Conservation (phyloP, 1,284 basidiomycete species). For the Hymenochaete sp. region DNA sequence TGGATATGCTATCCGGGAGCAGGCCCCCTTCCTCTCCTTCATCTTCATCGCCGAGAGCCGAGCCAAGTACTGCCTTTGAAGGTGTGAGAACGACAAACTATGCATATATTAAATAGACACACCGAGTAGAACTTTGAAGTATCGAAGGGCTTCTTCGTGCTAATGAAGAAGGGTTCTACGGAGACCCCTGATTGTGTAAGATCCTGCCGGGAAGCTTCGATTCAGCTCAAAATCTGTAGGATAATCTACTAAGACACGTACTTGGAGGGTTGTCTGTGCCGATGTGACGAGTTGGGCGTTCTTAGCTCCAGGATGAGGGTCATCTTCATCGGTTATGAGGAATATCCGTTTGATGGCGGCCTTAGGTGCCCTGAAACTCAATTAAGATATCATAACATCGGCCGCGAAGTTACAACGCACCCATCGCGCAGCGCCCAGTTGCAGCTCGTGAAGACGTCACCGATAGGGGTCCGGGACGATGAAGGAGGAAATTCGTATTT, state of each 20-base stretch:
- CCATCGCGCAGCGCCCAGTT: constrained; percentile 83
- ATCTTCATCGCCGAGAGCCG: constrained; percentile 44
- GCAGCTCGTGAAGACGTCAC: constrained; percentile 80
- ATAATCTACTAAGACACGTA: constrained; percentile 34
- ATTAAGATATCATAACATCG: background rate
- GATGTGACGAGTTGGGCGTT: constrained; percentile 53
- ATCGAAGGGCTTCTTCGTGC: constrained; percentile 64
- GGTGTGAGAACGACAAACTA: constrained; percentile 1
- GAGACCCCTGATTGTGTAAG: constrained; percentile 72
- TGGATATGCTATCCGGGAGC: constrained; percentile 59
- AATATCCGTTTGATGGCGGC: constrained; percentile 87
- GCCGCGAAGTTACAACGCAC: constrained; percentile 36
- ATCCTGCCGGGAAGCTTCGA: constrained; percentile 47
- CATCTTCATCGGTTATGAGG: constrained; percentile 86
- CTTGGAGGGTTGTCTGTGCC: constrained; percentile 61
- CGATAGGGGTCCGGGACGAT: constrained; percentile 53
- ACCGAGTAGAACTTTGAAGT: constrained; percentile 81
- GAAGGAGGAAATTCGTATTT: constrained; percentile 53
- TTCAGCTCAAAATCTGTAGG: too few relatives aligned
- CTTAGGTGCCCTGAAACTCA: constrained; percentile 58
- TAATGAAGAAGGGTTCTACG: constrained; percentile 91
- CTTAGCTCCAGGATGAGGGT: constrained; percentile 40
- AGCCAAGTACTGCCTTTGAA: background rate
- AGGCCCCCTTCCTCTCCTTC: constrained; percentile 37
- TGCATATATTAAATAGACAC: constrained; percentile 23